phyloP scores from a whole-genome alignment of 192 early-diverging fungal species.

The Rhizoclosmatium sp. region DNA sequence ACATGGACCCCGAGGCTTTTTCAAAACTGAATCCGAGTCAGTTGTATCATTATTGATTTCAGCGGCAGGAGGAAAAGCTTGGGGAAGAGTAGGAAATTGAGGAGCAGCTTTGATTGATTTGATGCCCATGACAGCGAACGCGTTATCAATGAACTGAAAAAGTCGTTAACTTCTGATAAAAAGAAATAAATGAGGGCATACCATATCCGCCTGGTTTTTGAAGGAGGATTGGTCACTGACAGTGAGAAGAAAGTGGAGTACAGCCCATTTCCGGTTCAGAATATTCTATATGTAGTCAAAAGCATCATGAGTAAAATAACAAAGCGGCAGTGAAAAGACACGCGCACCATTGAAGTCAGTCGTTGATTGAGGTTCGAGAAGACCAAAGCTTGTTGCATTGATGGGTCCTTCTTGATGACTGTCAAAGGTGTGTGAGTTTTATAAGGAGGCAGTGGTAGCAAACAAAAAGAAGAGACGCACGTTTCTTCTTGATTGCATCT shows the following conservation, averaged over 20 bases:
- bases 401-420: slow-evolving; percentile 65
- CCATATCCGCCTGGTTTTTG: not conserved
- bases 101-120: slow-evolving; percentile 15
- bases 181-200: not conserved
- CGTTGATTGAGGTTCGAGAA: slow-evolving; percentile 70
- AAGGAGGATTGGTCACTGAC: slow-evolving; percentile 5
- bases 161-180: not conserved
- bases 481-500: slow-evolving; percentile 69
- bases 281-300: slow-evolving; percentile 31
- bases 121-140: slow-evolving; percentile 19
- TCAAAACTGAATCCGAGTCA: not conserved
- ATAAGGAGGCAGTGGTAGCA: no score
- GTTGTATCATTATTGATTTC: not conserved
- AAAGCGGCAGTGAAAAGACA: not conserved
- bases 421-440: not conserved
- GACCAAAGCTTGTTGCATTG: slow-evolving; percentile 58
- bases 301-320: slow-evolving; percentile 11
- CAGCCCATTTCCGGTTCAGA: slow-evolving; percentile 34
- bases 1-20: slow-evolving; percentile 23
- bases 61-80: not conserved
- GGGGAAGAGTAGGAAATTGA: slow-evolving; percentile 15
- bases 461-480: slow-evolving; percentile 47
- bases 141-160: slow-evolving; percentile 9
- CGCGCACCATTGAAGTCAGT: slow-evolving; percentile 53
- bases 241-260: not conserved